Conservation (phyloP, 176 grass and related monocot species). For the Poa annua region DNA sequence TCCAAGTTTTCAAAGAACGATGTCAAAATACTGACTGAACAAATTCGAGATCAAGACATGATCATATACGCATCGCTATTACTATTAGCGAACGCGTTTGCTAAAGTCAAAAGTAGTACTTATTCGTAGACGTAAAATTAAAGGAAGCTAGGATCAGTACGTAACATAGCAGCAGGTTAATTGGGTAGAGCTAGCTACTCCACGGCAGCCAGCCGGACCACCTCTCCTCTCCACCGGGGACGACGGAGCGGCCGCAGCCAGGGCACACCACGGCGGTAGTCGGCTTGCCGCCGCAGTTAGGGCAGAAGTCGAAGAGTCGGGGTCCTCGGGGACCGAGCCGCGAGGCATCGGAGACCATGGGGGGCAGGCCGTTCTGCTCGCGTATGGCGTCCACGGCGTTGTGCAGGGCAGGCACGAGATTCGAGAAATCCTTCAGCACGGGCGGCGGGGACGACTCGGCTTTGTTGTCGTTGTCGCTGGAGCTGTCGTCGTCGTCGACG, state of each 20-base stretch:
- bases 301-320: not conserved
- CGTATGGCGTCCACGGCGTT: not conserved
- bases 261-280: not conserved
- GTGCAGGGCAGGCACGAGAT: not conserved
- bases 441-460: not conserved
- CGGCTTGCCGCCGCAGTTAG: too few species aligned
- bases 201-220: not conserved
- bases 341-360: too few species aligned
- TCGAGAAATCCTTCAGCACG: not conserved
- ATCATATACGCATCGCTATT: not conserved
- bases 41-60: not conserved
- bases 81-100: not conserved
- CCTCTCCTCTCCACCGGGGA: not conserved
- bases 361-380: not conserved
- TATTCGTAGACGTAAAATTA: not conserved
- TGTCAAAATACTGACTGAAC: too few species aligned
- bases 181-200: not conserved
- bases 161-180: not conserved
- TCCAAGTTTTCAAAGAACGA: not conserved
- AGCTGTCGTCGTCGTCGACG: not conserved
- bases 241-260: not conserved
- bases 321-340: too few species aligned
- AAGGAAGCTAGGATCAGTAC: not conserved
- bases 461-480: not conserved
- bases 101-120: too few species aligned